Conservation (phyloP, 2,329 filamentous ascomycete genomes). For the Fusarium sterilihyphosum region DNA sequence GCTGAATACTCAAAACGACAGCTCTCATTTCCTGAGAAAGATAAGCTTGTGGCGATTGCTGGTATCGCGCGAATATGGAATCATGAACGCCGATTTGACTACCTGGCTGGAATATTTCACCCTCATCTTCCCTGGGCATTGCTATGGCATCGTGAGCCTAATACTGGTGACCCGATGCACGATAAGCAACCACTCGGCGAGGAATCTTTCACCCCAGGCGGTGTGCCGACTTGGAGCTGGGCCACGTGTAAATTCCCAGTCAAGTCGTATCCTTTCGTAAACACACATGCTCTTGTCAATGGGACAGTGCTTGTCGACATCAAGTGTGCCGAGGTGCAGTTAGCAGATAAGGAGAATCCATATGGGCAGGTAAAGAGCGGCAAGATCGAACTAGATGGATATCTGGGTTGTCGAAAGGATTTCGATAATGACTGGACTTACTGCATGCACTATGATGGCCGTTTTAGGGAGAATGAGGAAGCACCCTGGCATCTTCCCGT, state of each 20-base stretch:
- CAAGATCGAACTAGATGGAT: background rate
- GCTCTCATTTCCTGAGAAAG: background rate
- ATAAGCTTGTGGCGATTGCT: background rate
- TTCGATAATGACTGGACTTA: background rate
- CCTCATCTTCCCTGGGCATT: background rate
- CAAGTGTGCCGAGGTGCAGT: background rate
- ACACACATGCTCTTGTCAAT: background rate
- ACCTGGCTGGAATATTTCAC: background rate
- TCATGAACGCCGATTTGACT: background rate
- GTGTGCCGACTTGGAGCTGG: background rate
- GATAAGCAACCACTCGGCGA: background rate
- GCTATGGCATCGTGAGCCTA: background rate
- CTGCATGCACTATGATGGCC: background rate
- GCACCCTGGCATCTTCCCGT: background rate
- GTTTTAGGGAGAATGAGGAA: background rate
- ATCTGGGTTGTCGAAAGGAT: background rate
- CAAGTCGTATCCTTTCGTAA: background rate
- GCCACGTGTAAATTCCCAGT: background rate
- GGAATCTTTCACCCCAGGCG: background rate
- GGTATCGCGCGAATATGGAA: background rate
- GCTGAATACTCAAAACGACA: background rate
- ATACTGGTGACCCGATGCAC: background rate
- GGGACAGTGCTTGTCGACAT: background rate
- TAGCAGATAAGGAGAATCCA: background rate
- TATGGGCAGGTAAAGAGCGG: background rate